phyloP scores from a whole-genome alignment of 2,329 filamentous ascomycete species.

The Aspergillus fischeri region DNA sequence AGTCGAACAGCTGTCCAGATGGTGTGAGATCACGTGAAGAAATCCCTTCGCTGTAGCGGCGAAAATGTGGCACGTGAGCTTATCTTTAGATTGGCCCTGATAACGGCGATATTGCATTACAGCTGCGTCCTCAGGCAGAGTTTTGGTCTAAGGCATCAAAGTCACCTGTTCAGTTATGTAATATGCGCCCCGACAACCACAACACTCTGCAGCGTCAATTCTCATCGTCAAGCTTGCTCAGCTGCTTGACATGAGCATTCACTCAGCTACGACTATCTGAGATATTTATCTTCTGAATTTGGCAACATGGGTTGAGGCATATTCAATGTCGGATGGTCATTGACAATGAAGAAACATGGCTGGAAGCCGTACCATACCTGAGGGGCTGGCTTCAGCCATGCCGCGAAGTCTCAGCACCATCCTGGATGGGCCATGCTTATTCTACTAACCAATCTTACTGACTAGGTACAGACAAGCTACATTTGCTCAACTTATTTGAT shows the following conservation, averaged over 20 bases:
- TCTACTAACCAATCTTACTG: not conserved
- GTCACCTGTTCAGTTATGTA: constrained; percentile 17
- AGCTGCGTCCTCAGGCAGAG: constrained; percentile 10
- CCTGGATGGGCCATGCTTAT: not conserved
- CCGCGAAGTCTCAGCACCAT: not conserved
- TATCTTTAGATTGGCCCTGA: not conserved
- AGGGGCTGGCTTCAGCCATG: constrained; percentile 8
- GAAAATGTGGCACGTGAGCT: not conserved
- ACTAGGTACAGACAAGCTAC: not conserved
- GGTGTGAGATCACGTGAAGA: constrained; percentile 15
- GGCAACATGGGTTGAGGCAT: not conserved
- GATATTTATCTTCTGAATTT: constrained; percentile 3
- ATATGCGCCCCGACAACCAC: constrained; percentile 10
- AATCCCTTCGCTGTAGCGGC: not conserved
- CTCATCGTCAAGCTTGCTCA: constrained; percentile 7
- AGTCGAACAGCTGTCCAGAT: constrained; percentile 25
- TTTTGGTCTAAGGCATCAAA: not conserved
- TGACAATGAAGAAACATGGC: not conserved
- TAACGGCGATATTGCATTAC: not conserved
- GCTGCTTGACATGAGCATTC: constrained; percentile 7
- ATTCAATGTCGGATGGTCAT: not conserved
- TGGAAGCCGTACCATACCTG: constrained; percentile 1
- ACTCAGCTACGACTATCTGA: constrained; percentile 3
- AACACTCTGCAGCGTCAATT: constrained; percentile 13
- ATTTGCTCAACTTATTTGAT: not conserved